Conservation (phyloP, 75 land plant species). For the Cryptomeria japonica region DNA sequence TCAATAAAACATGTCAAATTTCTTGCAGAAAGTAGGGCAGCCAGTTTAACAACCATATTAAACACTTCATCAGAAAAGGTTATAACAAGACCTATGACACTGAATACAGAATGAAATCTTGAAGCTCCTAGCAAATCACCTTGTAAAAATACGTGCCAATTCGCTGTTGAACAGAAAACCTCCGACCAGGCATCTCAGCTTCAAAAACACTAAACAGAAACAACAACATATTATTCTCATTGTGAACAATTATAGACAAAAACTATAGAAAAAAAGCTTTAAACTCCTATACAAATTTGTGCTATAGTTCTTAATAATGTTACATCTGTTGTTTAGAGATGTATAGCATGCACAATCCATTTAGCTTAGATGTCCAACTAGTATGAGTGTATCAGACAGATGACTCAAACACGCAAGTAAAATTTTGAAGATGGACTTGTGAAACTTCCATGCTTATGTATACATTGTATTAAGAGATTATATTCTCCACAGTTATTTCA, state of each 20-base stretch:
- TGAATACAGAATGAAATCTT: not conserved
- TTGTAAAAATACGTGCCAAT: conserved; percentile 81
- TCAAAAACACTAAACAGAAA: conserved; percentile 86
- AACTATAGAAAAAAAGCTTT: not conserved
- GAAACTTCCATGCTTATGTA: not conserved
- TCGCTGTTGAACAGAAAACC: conserved; percentile 71
- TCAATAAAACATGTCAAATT: not conserved
- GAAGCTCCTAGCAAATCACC: conserved; percentile 32
- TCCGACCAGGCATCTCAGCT: conserved; percentile 85
- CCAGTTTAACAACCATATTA: not conserved
- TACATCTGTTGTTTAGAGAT: not conserved
- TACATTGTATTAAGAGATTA: not conserved
- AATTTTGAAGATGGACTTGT: not conserved
- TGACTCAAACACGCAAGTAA: not conserved
- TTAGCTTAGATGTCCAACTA: not conserved
- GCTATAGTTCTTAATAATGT: not conserved
- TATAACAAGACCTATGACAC: not conserved
- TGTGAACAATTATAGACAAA: not conserved
- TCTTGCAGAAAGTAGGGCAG: not conserved
- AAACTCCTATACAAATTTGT: not conserved
- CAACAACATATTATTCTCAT: conserved; percentile 4
- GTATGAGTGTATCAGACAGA: not conserved
- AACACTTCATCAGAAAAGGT: not conserved
- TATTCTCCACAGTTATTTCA: not conserved
- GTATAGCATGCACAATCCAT: not conserved